Evolutionary conservation across 257 asterid species (phyloP).

Genomic region (Solanum ossicruentum): DNA sequence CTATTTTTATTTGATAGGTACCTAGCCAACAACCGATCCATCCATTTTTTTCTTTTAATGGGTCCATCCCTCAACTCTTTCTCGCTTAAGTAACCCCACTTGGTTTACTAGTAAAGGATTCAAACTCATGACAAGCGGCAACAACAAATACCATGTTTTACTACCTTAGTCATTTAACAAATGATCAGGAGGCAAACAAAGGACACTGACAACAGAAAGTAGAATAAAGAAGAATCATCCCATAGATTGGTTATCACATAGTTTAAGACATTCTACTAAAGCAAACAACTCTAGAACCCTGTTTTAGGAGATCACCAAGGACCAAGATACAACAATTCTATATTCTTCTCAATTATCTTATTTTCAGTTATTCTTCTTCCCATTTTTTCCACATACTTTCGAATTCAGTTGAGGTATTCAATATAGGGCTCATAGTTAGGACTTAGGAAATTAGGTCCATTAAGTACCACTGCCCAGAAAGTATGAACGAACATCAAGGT

Average conservation of each 20-base stretch:
- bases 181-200: neutral
- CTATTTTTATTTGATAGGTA: neutral
- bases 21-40: neutral
- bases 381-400: neutral
- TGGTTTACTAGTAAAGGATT: neutral
- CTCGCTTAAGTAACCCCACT: neutral
- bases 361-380: neutral
- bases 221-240: neutral
- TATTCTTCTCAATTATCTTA: neutral
- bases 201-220: neutral
- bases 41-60: neutral
- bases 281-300: neutral
- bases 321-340: neutral
- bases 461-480: neutral
- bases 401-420: neutral
- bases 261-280: neutral
- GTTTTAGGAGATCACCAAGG: neutral
- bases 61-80: neutral
- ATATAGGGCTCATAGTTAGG: neutral
- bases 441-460: neutral
- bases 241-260: neutral
- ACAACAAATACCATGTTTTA: neutral
- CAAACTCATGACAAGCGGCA: neutral
- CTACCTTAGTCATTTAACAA: neutral
- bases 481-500: neutral